These are phyloP conservation scores for Strobilomyces dryophilus DNA, from an alignment of 768 basidiomycete species.

Conservation along the genomic window DNA sequence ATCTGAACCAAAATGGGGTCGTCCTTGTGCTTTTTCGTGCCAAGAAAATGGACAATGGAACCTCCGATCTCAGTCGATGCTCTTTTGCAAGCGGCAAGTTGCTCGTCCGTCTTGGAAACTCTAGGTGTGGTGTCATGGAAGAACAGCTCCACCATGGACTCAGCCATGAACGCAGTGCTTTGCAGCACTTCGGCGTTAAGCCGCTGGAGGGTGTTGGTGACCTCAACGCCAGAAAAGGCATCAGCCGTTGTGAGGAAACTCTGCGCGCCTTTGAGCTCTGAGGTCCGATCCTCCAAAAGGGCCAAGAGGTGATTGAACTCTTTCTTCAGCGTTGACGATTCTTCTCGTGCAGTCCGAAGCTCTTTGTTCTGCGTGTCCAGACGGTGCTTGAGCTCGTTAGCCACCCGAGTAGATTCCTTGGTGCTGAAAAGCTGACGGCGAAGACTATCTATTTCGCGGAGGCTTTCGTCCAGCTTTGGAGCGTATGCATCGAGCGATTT, in stretches of 20 bases:
- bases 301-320: slow-evolving; percentile 26
- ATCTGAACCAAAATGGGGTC: slow-evolving; percentile 37
- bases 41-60: slow-evolving; percentile 24
- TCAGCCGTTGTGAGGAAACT: slow-evolving; percentile 44
- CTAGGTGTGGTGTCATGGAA: slow-evolving; percentile 15
- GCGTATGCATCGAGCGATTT: slow-evolving; percentile 18
- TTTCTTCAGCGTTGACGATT: slow-evolving; percentile 25
- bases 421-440: slow-evolving; percentile 10
- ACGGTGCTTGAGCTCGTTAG: slow-evolving; percentile 14
- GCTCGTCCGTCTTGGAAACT: slow-evolving; percentile 18
- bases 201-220: slow-evolving; percentile 39
- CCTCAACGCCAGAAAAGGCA: slow-evolving; percentile 41
- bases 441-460: slow-evolving; percentile 17
- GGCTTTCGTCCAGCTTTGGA: slow-evolving; percentile 15
- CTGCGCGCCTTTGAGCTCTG: slow-evolving; percentile 44
- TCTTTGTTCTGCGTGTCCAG: slow-evolving; percentile 21
- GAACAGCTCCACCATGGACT: slow-evolving; percentile 43
- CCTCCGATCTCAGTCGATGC: slow-evolving; percentile 19
- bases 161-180: slow-evolving; percentile 44
- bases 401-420: slow-evolving; percentile 11
- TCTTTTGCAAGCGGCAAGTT: slow-evolving; percentile 21
- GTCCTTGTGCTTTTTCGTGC: slow-evolving; percentile 27
- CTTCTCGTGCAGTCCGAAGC: slow-evolving; percentile 20
- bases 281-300: slow-evolving; percentile 38
- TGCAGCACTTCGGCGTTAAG: slow-evolving; percentile 49